These are phyloP conservation scores for Tremella fuciformis DNA, from an alignment of 768 basidiomycete genomes.

Conservation along the genomic window DNA sequence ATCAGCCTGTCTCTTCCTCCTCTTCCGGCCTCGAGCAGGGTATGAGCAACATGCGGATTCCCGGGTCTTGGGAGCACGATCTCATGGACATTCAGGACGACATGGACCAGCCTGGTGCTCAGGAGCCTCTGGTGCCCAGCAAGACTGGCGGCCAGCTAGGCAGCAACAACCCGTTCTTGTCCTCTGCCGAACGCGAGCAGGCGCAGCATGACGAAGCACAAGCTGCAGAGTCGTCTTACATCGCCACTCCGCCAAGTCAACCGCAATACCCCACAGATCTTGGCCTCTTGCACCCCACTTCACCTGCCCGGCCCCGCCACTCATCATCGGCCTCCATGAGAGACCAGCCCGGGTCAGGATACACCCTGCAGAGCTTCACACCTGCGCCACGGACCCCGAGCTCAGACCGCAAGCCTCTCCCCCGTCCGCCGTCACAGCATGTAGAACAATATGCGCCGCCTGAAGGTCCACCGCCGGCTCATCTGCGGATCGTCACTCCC, in stretches of 20 bases:
- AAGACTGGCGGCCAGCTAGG: constrained; percentile 31
- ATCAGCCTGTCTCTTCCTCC: neutral
- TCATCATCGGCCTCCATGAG: constrained; percentile 7
- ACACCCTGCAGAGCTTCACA: constrained; percentile 6
- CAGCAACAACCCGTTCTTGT: constrained; percentile 47
- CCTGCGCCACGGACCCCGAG: neutral
- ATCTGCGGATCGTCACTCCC: constrained; percentile 16
- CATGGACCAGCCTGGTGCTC: constrained; percentile 6
- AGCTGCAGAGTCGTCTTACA: no score
- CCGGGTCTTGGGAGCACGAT: neutral
- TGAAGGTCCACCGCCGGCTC: constrained; percentile 29
- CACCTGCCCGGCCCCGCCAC: constrained; percentile 1
- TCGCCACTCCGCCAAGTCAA: no score
- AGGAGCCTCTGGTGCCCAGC: constrained; percentile 20
- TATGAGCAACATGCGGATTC: neutral
- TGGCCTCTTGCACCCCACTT: neutral
- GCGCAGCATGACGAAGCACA: constrained; percentile 10
- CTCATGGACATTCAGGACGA: constrained; percentile 17
- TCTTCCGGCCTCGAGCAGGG: neutral
- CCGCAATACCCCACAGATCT: constrained; percentile 1
- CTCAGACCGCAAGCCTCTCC: neutral
- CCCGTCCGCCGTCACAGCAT: constrained; percentile 5
- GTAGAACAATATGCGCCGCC: constrained; percentile 22
- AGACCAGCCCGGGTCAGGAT: constrained; percentile 14
- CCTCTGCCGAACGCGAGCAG: constrained; percentile 27